These are phyloP conservation scores for Chrysosporium queenslandicum DNA, from an alignment of 2,329 filamentous ascomycete species.

Conservation along the genomic window DNA sequence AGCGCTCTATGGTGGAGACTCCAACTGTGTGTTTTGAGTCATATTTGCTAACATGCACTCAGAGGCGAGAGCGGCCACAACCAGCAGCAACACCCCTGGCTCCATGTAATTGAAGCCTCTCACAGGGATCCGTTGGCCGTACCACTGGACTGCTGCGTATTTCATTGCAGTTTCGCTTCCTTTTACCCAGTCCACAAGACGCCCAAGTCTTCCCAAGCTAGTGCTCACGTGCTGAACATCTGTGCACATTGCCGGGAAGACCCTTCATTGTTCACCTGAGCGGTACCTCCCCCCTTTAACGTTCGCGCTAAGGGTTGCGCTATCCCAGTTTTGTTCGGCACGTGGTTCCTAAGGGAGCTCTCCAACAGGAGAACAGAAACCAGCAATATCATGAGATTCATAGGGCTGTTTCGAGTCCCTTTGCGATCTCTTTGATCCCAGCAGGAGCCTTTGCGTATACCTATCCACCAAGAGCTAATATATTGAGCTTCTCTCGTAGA, in stretches of 20 bases:
- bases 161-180: neutral
- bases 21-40: neutral
- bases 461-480: neutral
- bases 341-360: constrained; percentile 2
- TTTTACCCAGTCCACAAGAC: neutral
- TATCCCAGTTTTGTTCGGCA: constrained; percentile 3
- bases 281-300: neutral
- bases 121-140: neutral
- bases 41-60: neutral
- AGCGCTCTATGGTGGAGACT: neutral
- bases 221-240: constrained; percentile 6
- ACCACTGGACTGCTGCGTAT: no score
- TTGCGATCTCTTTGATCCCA: neutral
- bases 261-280: constrained; percentile 5
- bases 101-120: neutral
- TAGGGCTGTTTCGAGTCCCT: constrained; percentile 1
- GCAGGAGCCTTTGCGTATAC: neutral
- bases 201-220: neutral
- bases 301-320: constrained; percentile 11
- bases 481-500: neutral
- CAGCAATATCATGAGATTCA: neutral
- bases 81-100: neutral
- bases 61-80: no score
- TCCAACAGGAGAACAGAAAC: neutral
- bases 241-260: neutral